Evolutionary conservation across 2,329 filamentous ascomycete species (phyloP).

Genomic region (Ophiosphaerella korrae): DNA sequence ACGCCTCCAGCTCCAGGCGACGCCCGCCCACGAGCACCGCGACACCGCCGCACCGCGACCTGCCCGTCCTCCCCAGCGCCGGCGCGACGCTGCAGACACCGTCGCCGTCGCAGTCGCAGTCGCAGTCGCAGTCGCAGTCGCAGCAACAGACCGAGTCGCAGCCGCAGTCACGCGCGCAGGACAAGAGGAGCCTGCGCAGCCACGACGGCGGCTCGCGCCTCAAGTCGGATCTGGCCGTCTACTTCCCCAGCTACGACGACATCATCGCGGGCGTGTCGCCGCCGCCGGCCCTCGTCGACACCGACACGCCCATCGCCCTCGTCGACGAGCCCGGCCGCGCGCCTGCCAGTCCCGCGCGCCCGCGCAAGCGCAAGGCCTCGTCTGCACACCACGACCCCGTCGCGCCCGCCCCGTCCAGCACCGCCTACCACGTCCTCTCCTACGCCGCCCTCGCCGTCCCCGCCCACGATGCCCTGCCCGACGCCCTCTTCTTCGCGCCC

Average conservation of each 20-base stretch:
- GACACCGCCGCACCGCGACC: slow-evolving; percentile 50
- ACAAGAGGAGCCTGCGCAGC: slow-evolving; percentile 80
- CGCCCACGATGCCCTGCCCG: slow-evolving; percentile 60
- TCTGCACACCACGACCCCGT: slow-evolving; percentile 19
- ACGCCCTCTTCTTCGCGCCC: slow-evolving; percentile 61
- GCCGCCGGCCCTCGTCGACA: slow-evolving; percentile 76
- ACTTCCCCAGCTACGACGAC: slow-evolving; percentile 94
- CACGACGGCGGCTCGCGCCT: slow-evolving; percentile 80
- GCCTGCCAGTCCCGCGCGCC: slow-evolving; percentile 32
- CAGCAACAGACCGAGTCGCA: background rate
- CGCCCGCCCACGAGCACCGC: slow-evolving; percentile 52
- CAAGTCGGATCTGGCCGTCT: slow-evolving; percentile 88
- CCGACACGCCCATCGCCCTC: slow-evolving; percentile 75
- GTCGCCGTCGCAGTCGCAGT: too few species aligned
- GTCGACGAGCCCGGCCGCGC: slow-evolving; percentile 59
- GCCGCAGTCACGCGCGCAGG: slow-evolving; percentile 42
- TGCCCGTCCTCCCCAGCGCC: slow-evolving; percentile 52
- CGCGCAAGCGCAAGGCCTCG: slow-evolving; percentile 27
- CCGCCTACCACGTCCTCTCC: slow-evolving; percentile 48
- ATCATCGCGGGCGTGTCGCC: slow-evolving; percentile 84
- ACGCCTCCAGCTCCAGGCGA: slow-evolving; percentile 30
- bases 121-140: too few species aligned
- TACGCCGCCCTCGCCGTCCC: slow-evolving; percentile 35
- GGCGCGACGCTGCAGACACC: slow-evolving; percentile 39
- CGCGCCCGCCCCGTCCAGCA: slow-evolving; percentile 34